Evolutionary conservation across 257 asterid species (phyloP), one percentile per base, ranked within the genome.

Genomic region (Nicotiana undulata): DNA sequence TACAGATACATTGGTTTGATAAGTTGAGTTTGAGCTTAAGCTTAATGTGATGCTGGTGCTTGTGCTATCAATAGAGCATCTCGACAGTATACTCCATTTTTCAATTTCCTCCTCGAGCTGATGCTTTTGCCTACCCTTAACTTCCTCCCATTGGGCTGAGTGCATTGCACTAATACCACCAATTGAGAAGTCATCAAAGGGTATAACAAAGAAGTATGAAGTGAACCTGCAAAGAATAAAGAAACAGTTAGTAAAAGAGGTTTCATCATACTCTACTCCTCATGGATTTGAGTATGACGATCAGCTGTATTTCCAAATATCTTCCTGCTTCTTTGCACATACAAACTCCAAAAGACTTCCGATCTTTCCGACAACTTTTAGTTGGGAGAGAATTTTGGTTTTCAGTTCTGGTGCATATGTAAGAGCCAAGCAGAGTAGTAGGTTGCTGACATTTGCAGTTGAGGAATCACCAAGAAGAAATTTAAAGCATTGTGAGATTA

Each of bases 21-120:
- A 92, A 76, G 95, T 89, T 9, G 99, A 93, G 84, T 91, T 92
- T 70, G 97, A 81, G 88, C 93, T 90, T 40, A 96, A 92, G 88
- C 89, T 90, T 65, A 91, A 82, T 9, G 98, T 92, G 64, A 87
- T 87, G 83, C 89, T 86, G 77, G 98, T 93, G 88, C 93, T 84
- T 49, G 93, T 87, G 85, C 99, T 91, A 82, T 93, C 98, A 85
- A 92, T 89, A 51, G 98, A 93, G 86, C 95, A 92, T 88, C 99
- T 92, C 15, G 99, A 95, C 76, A 83, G 84, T 2, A 81, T 74
- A 87, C 98, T 94, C 97, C 89, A 91, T 85, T 92, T 95, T 82
- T 95, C 98, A 84, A 92, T 91, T 81, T 95, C 98, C 76, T 93
- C 99, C 90, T 92, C 97, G 10, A n/a, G n/a, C n/a, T n/a, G n/a